A percentile compares a stretch with the other conserved stretches of the same genome.
phyloP scores from a whole-genome alignment of 192 early-diverging fungal species.

The Backusella circina region DNA sequence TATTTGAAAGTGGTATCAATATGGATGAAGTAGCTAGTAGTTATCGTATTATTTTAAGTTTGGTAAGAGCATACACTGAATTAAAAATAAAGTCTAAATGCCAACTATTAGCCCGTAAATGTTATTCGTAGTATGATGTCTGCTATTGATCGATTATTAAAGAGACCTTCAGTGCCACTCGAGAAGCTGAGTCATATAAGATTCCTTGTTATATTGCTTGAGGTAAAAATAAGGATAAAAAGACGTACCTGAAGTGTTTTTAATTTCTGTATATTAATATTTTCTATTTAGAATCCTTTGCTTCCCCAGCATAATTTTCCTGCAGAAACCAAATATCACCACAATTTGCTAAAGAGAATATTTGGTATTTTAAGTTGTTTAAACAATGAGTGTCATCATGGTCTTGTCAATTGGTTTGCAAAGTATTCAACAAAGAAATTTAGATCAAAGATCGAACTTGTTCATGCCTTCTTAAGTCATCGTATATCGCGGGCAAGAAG shows the following conservation, averaged over 20 bases:
- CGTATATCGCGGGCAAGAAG: conserved; percentile 65
- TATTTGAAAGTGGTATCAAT: conserved; percentile 57
- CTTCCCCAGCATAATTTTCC: conserved; percentile 70
- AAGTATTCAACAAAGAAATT: conserved; percentile 62
- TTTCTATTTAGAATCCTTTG: conserved; percentile 66
- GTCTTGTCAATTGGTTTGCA: conserved; percentile 81
- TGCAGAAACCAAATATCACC: conserved; percentile 79
- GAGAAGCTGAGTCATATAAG: conserved; percentile 58
- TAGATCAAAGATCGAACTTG: conserved; percentile 69
- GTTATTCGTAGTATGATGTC: conserved; percentile 74
- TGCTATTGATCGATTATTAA: conserved; percentile 65
- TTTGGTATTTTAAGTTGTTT: conserved; percentile 82
- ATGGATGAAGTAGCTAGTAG: conserved; percentile 61
- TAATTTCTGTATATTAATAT: neutral
- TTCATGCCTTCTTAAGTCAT: conserved; percentile 84
- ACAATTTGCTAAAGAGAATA: conserved; percentile 77
- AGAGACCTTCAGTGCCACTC: conserved; percentile 52
- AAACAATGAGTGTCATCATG: conserved; percentile 82
- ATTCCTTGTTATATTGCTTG: conserved; percentile 82
- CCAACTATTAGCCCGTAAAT: conserved; percentile 43
- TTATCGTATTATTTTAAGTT: conserved; percentile 56
- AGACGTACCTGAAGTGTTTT: neutral
- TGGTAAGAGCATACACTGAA: conserved; percentile 34
- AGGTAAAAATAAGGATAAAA: conserved; percentile 42
- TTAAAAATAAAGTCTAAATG: neutral